A percentile compares a stretch with the other conserved stretches of the same genome.
Evolutionary conservation across 139 green algal species (phyloP).

Genomic region (Chlamydomonas eustigma): DNA sequence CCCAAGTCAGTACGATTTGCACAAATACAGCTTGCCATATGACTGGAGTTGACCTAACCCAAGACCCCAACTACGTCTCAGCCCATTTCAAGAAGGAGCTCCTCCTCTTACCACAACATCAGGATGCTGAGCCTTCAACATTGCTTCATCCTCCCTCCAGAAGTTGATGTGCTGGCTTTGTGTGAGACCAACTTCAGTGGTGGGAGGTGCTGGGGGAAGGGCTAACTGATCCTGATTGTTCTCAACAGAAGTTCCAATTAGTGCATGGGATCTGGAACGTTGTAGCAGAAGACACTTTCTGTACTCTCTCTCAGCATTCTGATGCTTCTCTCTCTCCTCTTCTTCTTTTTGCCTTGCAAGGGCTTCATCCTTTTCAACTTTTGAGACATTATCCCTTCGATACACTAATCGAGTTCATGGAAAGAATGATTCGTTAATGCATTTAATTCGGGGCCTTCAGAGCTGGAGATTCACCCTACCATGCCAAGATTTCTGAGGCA

Average conservation of each 20-base stretch:
- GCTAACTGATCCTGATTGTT: too few relatives aligned
- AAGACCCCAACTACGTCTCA: too few relatives aligned
- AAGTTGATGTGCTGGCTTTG: conserved; percentile 63
- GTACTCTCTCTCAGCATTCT: conserved; percentile 54
- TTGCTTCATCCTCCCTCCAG: conserved; percentile 42
- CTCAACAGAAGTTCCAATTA: too few relatives aligned
- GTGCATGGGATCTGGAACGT: too few relatives aligned
- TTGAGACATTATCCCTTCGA: conserved; percentile 72
- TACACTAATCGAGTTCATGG: conserved; percentile 67
- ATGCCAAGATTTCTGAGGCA: conserved; percentile 94
- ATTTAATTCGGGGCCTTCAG: not conserved
- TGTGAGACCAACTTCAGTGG: not conserved
- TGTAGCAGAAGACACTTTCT: conserved; percentile 46
- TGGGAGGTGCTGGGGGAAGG: conserved; percentile 8
- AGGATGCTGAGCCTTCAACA: conserved; percentile 32
- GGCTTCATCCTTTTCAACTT: conserved; percentile 50
- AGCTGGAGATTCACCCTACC: conserved; percentile 35
- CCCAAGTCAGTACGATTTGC: too few relatives aligned
- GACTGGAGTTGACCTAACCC: too few relatives aligned
- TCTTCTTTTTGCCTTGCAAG: conserved; percentile 33
- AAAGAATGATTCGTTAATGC: not conserved
- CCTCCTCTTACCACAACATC: conserved; percentile 54
- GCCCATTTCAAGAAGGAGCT: too few relatives aligned
- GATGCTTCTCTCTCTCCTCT: conserved; percentile 16
- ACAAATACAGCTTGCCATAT: too few relatives aligned